phyloP scores from a whole-genome alignment of 306 rosid species.

The Comarum palustre region DNA sequence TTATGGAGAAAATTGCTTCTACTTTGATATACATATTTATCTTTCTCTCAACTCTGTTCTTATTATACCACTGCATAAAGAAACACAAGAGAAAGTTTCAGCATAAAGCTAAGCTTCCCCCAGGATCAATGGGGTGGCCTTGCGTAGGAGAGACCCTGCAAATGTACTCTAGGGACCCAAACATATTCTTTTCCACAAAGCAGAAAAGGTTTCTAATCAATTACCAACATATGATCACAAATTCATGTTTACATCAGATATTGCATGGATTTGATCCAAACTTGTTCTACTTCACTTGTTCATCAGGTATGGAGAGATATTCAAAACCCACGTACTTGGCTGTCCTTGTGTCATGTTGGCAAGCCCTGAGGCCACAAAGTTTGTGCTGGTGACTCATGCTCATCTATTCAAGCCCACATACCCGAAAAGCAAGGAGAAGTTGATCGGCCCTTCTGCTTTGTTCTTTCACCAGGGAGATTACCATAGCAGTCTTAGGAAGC shows the following conservation, averaged over 20 bases:
- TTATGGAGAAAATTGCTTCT: slow-evolving; percentile 51
- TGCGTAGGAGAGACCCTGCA: slow-evolving; percentile 71
- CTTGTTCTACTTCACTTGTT: background rate
- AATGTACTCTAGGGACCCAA: slow-evolving; percentile 79
- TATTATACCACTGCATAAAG: slow-evolving; percentile 28
- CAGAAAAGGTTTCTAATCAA: slow-evolving; percentile 58
- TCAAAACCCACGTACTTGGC: slow-evolving; percentile 68
- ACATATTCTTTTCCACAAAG: slow-evolving; percentile 62
- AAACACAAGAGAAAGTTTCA: slow-evolving; percentile 20
- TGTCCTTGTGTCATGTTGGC: slow-evolving; percentile 84
- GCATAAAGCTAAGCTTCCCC: slow-evolving; percentile 50
- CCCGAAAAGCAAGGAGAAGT: slow-evolving; percentile 81
- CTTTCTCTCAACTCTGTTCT: slow-evolving; percentile 40
- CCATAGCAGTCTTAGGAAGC: slow-evolving; percentile 59
- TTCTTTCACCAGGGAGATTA: slow-evolving; percentile 85
- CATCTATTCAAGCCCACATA: slow-evolving; percentile 80
- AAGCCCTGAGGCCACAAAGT: slow-evolving; percentile 75
- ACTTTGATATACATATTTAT: slow-evolving; percentile 31
- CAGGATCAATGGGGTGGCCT: slow-evolving; percentile 95
- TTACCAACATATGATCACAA: background rate
- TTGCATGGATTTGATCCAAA: slow-evolving; percentile 16
- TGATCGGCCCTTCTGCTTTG: slow-evolving; percentile 86
- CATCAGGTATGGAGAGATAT: slow-evolving; percentile 76
- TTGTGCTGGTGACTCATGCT: slow-evolving; percentile 76
- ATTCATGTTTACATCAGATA: background rate